Conservation (phyloP, 805 yeast species). For the Yamadazyma insecticola region DNA sequence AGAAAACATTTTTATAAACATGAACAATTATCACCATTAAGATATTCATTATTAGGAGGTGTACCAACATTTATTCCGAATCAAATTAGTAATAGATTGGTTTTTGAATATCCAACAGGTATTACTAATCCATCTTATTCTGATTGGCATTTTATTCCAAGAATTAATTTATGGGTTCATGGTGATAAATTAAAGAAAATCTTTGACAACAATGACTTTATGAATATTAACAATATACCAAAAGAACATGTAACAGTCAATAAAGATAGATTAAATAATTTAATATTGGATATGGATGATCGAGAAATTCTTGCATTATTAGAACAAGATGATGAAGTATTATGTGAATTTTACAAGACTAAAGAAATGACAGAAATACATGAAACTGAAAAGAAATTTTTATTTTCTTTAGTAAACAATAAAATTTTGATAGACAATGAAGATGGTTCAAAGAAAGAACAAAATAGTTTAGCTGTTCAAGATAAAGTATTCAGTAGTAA, state of each 20-base stretch:
- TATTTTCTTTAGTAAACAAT: slow-evolving; percentile 2
- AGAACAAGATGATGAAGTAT: slow-evolving; percentile 16
- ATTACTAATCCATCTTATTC: slow-evolving; percentile 16
- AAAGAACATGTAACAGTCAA: slow-evolving; percentile 6
- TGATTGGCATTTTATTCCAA: slow-evolving; percentile 19
- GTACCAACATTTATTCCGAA: slow-evolving; percentile 28
- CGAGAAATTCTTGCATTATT: slow-evolving; percentile 18
- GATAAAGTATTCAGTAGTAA: slow-evolving; percentile 7
- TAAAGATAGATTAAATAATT: slow-evolving; percentile 3
- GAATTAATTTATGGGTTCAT: slow-evolving; percentile 14
- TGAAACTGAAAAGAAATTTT: slow-evolving; percentile 16
- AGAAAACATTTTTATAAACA: slow-evolving; percentile 54
- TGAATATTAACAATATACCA: slow-evolving; percentile 1
- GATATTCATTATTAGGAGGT: slow-evolving; percentile 53
- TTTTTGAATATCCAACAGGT: slow-evolving; percentile 16
- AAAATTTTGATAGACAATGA: background rate
- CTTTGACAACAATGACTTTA: slow-evolving; percentile 12
- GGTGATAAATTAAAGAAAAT: slow-evolving; percentile 6
- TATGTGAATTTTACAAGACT: slow-evolving; percentile 23
- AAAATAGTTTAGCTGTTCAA: background rate
- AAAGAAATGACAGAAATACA: slow-evolving; percentile 22
- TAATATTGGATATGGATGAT: slow-evolving; percentile 20
- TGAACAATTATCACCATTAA: slow-evolving; percentile 52
- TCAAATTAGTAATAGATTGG: slow-evolving; percentile 17
- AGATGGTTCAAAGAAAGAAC: slow-evolving; percentile 1